Conservation (phyloP, 1,139 yeast genomes). For the Pichia sp. region DNA sequence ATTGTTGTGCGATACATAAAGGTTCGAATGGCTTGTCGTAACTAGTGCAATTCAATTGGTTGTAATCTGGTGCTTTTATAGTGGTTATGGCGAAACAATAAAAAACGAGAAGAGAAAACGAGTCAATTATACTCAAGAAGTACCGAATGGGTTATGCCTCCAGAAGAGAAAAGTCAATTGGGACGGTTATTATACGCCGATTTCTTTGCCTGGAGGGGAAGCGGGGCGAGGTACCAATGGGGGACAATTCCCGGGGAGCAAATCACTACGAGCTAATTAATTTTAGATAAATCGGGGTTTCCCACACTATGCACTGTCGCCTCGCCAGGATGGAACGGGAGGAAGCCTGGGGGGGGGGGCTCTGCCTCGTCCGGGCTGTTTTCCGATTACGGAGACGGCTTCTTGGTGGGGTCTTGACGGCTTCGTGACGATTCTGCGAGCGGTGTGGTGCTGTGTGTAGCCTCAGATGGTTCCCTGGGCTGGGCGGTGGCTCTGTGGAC, state of each 20-base stretch:
- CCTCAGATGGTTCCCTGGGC: neutral
- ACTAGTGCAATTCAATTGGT: neutral
- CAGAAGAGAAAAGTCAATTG: neutral
- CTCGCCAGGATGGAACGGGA: too few species aligned
- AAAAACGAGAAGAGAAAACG: neutral
- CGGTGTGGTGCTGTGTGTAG: neutral
- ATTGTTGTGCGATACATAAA: conserved; percentile 1
- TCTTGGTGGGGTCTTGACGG: neutral
- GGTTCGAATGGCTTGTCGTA: neutral
- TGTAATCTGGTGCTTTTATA: neutral
- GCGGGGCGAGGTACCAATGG: neutral
- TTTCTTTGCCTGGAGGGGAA: neutral
- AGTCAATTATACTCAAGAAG: neutral
- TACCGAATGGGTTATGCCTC: neutral
- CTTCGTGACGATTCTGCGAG: neutral
- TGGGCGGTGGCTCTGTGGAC: neutral
- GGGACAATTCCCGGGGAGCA: neutral
- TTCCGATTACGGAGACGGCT: conserved; percentile 5
- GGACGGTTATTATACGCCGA: conserved; percentile 4
- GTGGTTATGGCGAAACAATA: neutral
- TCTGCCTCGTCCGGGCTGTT: neutral
- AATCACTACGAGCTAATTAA: neutral
- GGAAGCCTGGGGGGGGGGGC: neutral
- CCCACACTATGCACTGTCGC: neutral
- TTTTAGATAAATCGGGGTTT: neutral